A percentile compares a stretch with the other conserved stretches of the same genome.
These are phyloP conservation scores for Phytophthora pseudosyringae DNA, from an alignment of 352 stramenopile species.

Conservation along the genomic window DNA sequence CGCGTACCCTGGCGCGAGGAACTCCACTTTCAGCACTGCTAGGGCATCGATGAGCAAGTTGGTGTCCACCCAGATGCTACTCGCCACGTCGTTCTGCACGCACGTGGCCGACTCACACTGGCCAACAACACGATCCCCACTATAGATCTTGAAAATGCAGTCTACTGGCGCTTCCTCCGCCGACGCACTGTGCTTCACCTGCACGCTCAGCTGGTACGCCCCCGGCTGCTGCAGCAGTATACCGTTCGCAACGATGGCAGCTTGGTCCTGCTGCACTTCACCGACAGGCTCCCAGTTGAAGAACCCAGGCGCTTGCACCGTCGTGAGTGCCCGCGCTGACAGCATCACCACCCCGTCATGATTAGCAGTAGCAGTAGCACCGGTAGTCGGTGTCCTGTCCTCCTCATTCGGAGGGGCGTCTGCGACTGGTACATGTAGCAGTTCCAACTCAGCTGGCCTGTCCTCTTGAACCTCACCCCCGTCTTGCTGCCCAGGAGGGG, in stretches of 20 bases:
- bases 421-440: not conserved
- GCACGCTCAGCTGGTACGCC: conserved; percentile 41
- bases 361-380: not conserved
- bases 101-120: conserved; percentile 4
- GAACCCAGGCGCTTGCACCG: conserved; percentile 32
- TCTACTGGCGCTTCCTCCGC: not conserved
- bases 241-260: conserved; percentile 41
- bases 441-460: not conserved
- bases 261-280: conserved; percentile 18
- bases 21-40: conserved; percentile 28
- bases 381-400: not conserved
- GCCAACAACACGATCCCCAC: conserved; percentile 14
- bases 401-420: not conserved
- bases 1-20: conserved; percentile 28
- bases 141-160: conserved; percentile 28
- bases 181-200: conserved; percentile 28
- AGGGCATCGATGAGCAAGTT: conserved; percentile 5
- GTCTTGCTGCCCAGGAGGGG: not conserved
- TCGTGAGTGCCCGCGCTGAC: conserved; percentile 30
- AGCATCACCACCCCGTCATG: conserved; percentile 1
- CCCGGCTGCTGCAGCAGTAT: conserved; percentile 30
- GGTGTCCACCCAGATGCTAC: conserved; percentile 14
- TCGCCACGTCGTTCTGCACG: conserved; percentile 19
- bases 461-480: not conserved
- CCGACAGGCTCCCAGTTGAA: conserved; percentile 47